These are phyloP conservation scores for Zymoseptoria crescenta DNA, from an alignment of 2,329 filamentous ascomycete genomes.

Conservation along the genomic window DNA sequence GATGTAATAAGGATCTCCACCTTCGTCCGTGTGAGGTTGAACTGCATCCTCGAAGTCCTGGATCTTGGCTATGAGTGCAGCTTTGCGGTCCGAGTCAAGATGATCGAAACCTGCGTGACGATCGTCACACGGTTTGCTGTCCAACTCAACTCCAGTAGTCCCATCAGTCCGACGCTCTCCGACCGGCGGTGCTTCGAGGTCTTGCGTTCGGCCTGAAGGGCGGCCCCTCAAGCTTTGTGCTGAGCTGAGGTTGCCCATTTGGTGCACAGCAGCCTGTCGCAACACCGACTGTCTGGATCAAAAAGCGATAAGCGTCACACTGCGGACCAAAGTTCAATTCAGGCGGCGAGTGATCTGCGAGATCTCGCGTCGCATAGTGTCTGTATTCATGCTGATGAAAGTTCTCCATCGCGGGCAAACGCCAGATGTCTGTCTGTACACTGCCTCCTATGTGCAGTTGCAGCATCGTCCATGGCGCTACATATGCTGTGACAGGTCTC, in stretches of 20 bases:
- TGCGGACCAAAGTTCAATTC: neutral
- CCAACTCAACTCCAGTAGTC: neutral
- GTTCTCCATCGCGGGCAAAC: neutral
- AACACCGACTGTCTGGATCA: no score
- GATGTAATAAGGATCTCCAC: conserved; percentile 17
- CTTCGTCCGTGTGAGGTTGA: conserved; percentile 20
- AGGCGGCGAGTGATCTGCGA: neutral
- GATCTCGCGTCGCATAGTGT: neutral
- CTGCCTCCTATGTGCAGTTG: neutral
- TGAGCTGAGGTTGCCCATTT: neutral
- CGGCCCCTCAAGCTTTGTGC: neutral
- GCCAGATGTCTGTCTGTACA: neutral
- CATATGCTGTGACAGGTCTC: neutral
- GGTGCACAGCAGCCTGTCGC: neutral
- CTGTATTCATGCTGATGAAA: neutral
- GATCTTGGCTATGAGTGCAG: neutral
- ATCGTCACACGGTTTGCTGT: neutral
- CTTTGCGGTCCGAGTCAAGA: neutral
- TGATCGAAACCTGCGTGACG: neutral
- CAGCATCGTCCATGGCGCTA: neutral
- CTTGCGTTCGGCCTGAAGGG: neutral
- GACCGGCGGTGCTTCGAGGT: neutral
- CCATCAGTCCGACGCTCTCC: neutral
- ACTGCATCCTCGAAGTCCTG: conserved; percentile 6
- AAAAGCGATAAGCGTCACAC: neutral